Conservation (phyloP, 257 asterid genomes). For the Solanum appendiculatum region DNA sequence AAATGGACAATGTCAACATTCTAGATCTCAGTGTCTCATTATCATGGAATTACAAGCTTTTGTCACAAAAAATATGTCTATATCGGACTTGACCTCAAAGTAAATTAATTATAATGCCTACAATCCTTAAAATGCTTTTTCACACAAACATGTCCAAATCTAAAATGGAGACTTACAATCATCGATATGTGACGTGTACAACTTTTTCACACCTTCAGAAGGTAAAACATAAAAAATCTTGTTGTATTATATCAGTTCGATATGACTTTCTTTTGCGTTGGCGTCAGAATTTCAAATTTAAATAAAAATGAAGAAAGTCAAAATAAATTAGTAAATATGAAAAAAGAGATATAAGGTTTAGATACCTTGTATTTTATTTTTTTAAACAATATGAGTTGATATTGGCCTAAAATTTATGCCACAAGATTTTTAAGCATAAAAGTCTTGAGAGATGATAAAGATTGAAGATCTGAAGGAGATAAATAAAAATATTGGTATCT, state of each 20-base stretch:
- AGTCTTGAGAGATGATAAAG: slow-evolving; percentile 6
- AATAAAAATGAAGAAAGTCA: not conserved
- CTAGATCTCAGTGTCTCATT: slow-evolving; percentile 50
- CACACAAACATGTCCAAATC: not conserved
- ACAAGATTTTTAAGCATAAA: not conserved
- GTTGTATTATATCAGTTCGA: not conserved
- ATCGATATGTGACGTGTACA: not conserved
- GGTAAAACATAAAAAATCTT: not conserved
- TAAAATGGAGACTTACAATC: not conserved
- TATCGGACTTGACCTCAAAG: not conserved
- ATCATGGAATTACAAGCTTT: slow-evolving; percentile 18
- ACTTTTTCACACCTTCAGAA: not conserved
- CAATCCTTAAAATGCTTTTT: not conserved
- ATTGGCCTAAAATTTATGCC: slow-evolving; percentile 6
- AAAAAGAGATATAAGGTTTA: not conserved
- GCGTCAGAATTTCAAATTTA: not conserved
- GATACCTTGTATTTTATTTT: not conserved
- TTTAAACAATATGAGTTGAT: not conserved
- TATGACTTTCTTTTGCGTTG: not conserved
- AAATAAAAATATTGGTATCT: slow-evolving; percentile 4
- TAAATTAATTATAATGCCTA: not conserved
- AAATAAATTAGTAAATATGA: not conserved
- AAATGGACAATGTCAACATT: slow-evolving; percentile 41
- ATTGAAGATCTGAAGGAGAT: slow-evolving; percentile 18
- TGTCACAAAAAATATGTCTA: slow-evolving; percentile 7